Conservation (phyloP, 2,329 filamentous ascomycete species). For the Purpureocillium lavendulum region DNA sequence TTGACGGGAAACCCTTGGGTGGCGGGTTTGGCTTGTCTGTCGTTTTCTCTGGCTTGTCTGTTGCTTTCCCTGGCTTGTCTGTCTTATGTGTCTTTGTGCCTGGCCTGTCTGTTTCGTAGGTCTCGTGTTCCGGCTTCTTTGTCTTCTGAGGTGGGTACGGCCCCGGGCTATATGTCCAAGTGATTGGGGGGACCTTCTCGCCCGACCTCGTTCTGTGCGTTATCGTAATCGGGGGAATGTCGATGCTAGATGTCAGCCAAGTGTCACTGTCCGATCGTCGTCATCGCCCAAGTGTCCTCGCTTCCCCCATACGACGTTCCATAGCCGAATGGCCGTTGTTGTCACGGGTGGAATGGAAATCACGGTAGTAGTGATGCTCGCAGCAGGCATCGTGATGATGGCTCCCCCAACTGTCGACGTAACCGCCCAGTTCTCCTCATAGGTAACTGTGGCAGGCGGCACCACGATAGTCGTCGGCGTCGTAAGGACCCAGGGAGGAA, state of each 20-base stretch:
- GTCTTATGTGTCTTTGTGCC: too few relatives aligned
- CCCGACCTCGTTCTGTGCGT: neutral
- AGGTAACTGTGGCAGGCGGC: neutral
- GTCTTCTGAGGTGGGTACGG: neutral
- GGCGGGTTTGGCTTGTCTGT: too few relatives aligned
- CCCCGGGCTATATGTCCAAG: neutral
- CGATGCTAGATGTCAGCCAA: neutral
- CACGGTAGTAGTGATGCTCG: neutral
- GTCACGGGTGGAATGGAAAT: neutral
- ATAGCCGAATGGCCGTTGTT: neutral
- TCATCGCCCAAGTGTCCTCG: neutral
- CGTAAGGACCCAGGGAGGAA: conserved; percentile 1
- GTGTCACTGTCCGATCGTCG: neutral
- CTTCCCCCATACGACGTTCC: neutral
- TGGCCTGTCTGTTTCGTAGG: too few relatives aligned
- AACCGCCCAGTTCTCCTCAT: conserved; percentile 1
- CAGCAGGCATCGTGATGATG: neutral
- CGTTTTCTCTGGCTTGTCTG: too few relatives aligned
- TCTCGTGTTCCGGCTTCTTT: too few relatives aligned
- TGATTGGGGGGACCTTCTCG: neutral
- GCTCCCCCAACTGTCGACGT: neutral
- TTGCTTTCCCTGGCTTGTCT: too few relatives aligned
- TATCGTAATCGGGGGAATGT: neutral
- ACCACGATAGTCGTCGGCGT: neutral
- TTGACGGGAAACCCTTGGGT: too few relatives aligned